Evolutionary conservation across 2,329 filamentous ascomycete species (phyloP).

Genomic region (Samsoniella hepiali): DNA sequence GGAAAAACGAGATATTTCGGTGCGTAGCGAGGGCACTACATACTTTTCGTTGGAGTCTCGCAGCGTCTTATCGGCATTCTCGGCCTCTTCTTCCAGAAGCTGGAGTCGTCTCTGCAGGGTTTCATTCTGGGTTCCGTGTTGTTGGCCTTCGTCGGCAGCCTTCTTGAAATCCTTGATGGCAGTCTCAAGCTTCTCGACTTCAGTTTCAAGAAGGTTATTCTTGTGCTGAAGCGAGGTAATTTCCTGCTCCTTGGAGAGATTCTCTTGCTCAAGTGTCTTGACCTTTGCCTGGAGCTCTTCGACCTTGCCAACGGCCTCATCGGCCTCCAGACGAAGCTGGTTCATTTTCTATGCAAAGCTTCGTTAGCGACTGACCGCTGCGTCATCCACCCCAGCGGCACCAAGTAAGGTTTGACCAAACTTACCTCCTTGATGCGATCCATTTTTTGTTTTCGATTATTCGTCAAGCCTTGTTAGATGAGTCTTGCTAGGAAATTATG

Average conservation of each 20-base stretch:
- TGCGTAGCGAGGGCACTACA: conserved; percentile 34
- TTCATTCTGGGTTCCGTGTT: conserved; percentile 85
- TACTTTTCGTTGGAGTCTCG: conserved; percentile 99
- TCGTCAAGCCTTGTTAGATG: conserved; percentile 20
- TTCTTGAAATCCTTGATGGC: conserved; percentile 85
- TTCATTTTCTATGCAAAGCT: conserved; percentile 73
- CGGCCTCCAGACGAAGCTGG: conserved; percentile 88
- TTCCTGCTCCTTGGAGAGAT: conserved; percentile 94
- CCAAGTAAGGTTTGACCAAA: conserved; percentile 24
- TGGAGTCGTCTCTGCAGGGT: conserved; percentile 87
- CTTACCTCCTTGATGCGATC: conserved; percentile 88
- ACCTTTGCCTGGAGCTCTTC: conserved; percentile 85
- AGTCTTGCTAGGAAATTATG: conserved; percentile 2
- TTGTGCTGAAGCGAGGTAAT: conserved; percentile 95
- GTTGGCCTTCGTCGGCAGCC: conserved; percentile 76
- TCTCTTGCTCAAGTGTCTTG: conserved; percentile 92
- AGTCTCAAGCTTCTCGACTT: conserved; percentile 89
- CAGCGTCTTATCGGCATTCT: conserved; percentile 92
- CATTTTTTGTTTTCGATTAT: conserved; percentile 51
- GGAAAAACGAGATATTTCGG: neutral
- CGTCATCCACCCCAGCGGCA: conserved; percentile 2
- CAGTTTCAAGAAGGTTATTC: conserved; percentile 82
- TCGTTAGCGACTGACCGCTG: conserved; percentile 25
- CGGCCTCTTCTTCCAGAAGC: conserved; percentile 95
- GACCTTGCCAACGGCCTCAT: conserved; percentile 74